Base-by-base conservation (phyloP, 257 asterid genomes). In the Salvia rosmarinus region DNA sequence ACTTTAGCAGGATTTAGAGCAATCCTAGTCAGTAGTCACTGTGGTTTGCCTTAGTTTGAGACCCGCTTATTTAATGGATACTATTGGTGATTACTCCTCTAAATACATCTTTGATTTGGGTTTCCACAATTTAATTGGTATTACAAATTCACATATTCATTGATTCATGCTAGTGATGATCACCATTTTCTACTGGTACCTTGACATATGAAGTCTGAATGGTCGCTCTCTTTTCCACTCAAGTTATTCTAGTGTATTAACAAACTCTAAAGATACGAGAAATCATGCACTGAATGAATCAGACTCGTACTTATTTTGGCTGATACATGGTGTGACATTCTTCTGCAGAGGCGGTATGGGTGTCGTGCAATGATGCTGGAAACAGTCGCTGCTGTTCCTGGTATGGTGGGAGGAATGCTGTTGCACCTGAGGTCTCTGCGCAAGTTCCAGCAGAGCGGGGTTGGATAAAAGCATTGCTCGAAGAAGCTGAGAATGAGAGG, bases 311-410 rank as follows among this genome's bases (percentile, higher is more conserved):
- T 13, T 32, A 28, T 34, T 39, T 68, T 50, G 34, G 35, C 61
- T 55, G 14, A 44, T 32, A 64, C 51, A 20, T 14, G 28, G 58
- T 16, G 37, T 49, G 69, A 19, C 69, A 6, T 9, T 59, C 20
- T 25, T 25, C 30, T 70, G 77, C 95, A 92, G 97, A 87, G 95
- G 74, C 88, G 89, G 21, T 90, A 92, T 39, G 98, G 97, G 0
- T 92, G 98, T 25, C 96, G 96, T 43, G 98, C 98, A 25, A 85
- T 90, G 98, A 90, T 92, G 98, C 92, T 92, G 44, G 98, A 92
- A 81, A 92, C 98, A 2, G 98, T 92, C 76, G 98, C 98, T 3
- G 98, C 95, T 7, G 98, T 92, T 74, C 97, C 97, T 9, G 98
- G 98, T 54, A 90, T 92, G 96, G 96, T 90, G 10, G 98, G 97